Evolutionary conservation across 352 stramenopile species (phyloP).

Genomic region (Phytophthora megakarya): DNA sequence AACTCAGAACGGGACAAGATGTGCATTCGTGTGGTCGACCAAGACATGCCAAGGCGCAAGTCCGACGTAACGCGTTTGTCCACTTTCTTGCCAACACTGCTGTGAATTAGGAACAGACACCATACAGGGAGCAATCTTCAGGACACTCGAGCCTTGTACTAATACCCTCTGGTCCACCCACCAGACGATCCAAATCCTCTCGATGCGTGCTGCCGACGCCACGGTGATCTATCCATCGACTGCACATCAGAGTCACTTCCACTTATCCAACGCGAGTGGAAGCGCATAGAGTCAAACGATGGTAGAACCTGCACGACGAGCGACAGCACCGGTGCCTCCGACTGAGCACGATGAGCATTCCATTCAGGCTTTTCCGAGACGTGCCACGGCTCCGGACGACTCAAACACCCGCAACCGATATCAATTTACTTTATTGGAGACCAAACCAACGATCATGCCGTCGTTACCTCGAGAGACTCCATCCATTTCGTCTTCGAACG

Average conservation of each 20-base stretch:
- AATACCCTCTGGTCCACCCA: slow-evolving; percentile 31
- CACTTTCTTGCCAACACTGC: slow-evolving; percentile 26
- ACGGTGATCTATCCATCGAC: slow-evolving; percentile 9
- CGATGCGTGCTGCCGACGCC: slow-evolving; percentile 9
- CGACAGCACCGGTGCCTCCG: slow-evolving; percentile 20
- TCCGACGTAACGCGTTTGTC: slow-evolving; percentile 8
- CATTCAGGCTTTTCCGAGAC: slow-evolving; percentile 21
- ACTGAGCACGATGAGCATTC: slow-evolving; percentile 12
- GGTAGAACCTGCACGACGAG: slow-evolving; percentile 32
- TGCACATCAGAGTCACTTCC: slow-evolving; percentile 22
- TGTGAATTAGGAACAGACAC: slow-evolving; percentile 31
- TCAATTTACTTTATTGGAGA: slow-evolving; percentile 21
- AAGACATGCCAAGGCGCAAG: background rate
- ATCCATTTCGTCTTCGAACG: slow-evolving; percentile 26
- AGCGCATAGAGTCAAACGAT: slow-evolving; percentile 30
- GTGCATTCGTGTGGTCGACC: slow-evolving; percentile 17
- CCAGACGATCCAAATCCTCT: slow-evolving; percentile 36
- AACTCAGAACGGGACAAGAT: slow-evolving; percentile 19
- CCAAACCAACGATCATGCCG: slow-evolving; percentile 10
- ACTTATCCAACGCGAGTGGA: slow-evolving; percentile 28
- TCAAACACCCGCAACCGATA: background rate
- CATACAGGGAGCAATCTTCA: slow-evolving; percentile 6
- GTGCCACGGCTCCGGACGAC: slow-evolving; percentile 23
- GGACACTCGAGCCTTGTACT: slow-evolving; percentile 4
- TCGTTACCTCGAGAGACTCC: slow-evolving; percentile 8